Base-by-base conservation (phyloP, 805 yeast species). In the Metschnikowia sp. region DNA sequence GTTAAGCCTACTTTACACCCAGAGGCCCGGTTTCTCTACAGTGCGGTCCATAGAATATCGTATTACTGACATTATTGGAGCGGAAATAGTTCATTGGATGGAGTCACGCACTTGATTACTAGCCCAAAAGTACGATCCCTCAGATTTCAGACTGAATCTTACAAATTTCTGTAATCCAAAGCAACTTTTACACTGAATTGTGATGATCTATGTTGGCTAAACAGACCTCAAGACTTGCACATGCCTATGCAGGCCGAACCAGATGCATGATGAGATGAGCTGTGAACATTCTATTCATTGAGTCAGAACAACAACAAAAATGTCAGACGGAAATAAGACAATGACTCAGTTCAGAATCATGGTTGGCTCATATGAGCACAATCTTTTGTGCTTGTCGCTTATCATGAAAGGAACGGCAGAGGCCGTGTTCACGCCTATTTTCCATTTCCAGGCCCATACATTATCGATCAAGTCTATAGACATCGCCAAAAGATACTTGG, bases 291-390 rank as follows among this genome's bases (percentile, higher is more conserved):
- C 26, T 39, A 39, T 39, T 31, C 32, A 35, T 22, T 32, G 6
- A 6, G 1, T 18, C 3, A 11, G 9, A 8, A 8, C 6, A 15
- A 10, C 10, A 32, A 29, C 32, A 30, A 37, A 15, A 30, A 53
- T 53, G 57, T 43, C 57, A 10, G 46, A 40, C 15, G 32, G 22
- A 12, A 26, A 34, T 22, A 39, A 41, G 26, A 35, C 52, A 13
- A 29, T 36, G 26, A 44, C 53, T 3, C 80, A 76, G 57, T 86
- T 92, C 56, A 77, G 99, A 63, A 82, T 94, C 22, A 78, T 92
- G 58, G 96, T 88, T 10, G 99, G 99, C 26, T 90, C 97, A 0
- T 94, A 94, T 60, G 99, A 94, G 69, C 99, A 94, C 69, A 88
- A 90, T 52, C 68, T 94, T 40, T 70, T 91, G 36, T 90, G 97